phyloP scores from a whole-genome alignment of 2,329 filamentous ascomycete species.

The Alternaria ethzedia region DNA sequence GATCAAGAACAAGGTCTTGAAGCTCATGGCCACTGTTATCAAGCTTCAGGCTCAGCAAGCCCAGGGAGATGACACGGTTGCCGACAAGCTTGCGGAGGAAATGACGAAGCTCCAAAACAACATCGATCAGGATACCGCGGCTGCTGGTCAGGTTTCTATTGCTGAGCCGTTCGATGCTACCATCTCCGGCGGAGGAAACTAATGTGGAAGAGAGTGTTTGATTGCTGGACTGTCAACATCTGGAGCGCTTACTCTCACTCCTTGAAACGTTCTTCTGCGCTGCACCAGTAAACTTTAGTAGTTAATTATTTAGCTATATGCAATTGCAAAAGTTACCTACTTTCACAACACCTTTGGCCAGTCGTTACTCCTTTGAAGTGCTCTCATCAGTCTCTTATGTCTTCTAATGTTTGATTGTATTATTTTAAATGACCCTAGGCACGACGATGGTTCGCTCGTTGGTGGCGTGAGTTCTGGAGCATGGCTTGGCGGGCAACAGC shows the following conservation, averaged over 20 bases:
- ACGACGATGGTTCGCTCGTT: background rate
- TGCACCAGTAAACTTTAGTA: background rate
- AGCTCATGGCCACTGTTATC: constrained; percentile 61
- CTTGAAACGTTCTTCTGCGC: background rate
- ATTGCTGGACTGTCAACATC: background rate
- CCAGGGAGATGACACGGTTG: constrained; percentile 56
- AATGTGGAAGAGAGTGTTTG: background rate
- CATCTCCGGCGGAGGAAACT: constrained; percentile 29
- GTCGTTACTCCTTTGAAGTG: background rate
- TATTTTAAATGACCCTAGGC: background rate
- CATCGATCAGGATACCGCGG: constrained; percentile 56
- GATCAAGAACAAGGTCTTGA: constrained; percentile 68
- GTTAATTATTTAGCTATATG: background rate
- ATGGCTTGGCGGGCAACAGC: background rate
- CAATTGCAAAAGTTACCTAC: background rate
- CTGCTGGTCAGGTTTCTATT: constrained; percentile 55
- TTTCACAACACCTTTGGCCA: background rate
- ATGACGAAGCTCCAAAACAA: constrained; percentile 62
- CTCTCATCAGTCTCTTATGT: background rate
- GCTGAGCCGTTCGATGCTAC: constrained; percentile 37
- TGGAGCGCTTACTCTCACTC: too few species aligned
- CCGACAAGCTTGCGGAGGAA: constrained; percentile 55
- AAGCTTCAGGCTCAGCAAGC: constrained; percentile 60
- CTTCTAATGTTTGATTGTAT: background rate
- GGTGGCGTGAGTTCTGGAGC: background rate